Evolutionary conservation across 768 basidiomycete species (phyloP).

Genomic region (Lactarius hatsudake): DNA sequence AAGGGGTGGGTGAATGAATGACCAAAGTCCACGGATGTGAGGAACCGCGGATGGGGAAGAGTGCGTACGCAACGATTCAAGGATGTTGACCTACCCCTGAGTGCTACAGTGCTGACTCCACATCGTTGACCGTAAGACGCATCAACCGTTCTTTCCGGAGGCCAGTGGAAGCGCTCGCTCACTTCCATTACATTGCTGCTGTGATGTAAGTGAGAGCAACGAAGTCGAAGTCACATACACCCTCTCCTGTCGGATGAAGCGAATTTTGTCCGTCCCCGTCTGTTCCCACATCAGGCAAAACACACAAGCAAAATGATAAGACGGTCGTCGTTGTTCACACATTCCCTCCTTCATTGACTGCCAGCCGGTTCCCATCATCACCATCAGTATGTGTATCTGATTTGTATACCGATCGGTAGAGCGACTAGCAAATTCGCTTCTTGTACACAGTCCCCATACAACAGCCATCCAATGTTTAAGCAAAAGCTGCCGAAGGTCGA

Average conservation of each 20-base stretch:
- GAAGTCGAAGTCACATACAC: too few relatives aligned
- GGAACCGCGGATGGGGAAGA: neutral
- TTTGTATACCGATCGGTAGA: too few relatives aligned
- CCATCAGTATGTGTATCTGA: too few relatives aligned
- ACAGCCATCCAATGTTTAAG: neutral
- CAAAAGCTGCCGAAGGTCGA: neutral
- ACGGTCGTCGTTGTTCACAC: neutral
- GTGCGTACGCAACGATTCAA: neutral
- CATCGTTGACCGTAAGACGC: neutral
- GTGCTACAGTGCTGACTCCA: neutral
- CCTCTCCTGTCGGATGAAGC: too few relatives aligned
- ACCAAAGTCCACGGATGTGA: neutral
- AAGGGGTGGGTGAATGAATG: neutral
- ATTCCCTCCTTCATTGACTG: neutral
- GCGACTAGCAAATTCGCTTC: neutral
- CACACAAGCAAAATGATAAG: neutral
- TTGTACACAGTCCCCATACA: neutral
- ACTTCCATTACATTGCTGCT: neutral
- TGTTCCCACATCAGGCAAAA: neutral
- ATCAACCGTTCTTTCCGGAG: neutral
- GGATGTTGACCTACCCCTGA: neutral
- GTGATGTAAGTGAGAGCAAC: neutral
- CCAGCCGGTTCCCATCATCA: too few relatives aligned
- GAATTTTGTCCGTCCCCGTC: neutral
- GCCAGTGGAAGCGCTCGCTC: neutral